These are phyloP conservation scores for Nicotiana tabacum DNA, from an alignment of 257 asterid genomes.

Conservation along the genomic window DNA sequence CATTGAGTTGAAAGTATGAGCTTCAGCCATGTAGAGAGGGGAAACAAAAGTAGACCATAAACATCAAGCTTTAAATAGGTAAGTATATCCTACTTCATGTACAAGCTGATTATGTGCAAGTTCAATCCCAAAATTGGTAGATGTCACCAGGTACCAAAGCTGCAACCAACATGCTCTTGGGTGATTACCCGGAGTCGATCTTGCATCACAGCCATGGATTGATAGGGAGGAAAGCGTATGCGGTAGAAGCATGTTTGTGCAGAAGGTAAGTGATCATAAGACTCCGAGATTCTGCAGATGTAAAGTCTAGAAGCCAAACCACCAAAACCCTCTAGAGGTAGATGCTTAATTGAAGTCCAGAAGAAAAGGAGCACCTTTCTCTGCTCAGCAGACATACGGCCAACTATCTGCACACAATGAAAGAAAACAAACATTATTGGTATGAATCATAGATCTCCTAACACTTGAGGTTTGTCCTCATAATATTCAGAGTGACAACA, in stretches of 20 bases:
- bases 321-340: constrained; percentile 81
- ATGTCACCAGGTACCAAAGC: constrained; percentile 80
- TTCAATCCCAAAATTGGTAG: constrained; percentile 14
- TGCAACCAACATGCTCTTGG: constrained; percentile 88
- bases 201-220: constrained; percentile 31
- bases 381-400: constrained; percentile 63
- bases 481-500: background rate
- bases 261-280: constrained; percentile 59
- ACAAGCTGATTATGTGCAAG: constrained; percentile 33
- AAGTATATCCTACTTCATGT: background rate
- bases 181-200: constrained; percentile 55
- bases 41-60: constrained; percentile 8
- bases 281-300: constrained; percentile 49
- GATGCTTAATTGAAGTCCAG: constrained; percentile 82
- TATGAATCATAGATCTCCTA: background rate
- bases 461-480: background rate
- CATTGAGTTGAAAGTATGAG: constrained; percentile 13
- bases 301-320: constrained; percentile 70
- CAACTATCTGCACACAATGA: constrained; percentile 44
- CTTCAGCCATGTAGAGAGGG: constrained; percentile 12
- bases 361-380: constrained; percentile 75
- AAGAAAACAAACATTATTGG: background rate
- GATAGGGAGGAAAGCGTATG: constrained; percentile 69
- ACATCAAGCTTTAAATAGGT: background rate
- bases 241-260: constrained; percentile 90